These are phyloP conservation scores for Eucalyptus fibrosa DNA, from an alignment of 345 rosid species.

Conservation along the genomic window DNA sequence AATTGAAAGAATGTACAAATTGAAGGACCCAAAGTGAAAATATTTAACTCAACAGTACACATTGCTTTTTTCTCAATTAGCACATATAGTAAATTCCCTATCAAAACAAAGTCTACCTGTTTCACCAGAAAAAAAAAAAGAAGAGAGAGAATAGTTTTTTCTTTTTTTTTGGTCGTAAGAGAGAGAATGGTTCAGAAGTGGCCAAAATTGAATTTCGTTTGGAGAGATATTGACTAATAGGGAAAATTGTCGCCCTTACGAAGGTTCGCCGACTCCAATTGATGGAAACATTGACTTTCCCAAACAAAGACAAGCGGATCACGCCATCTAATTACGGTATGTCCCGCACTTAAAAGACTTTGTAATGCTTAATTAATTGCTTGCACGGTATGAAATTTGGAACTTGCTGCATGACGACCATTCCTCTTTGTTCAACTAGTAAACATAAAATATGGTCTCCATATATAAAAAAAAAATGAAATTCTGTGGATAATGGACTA, in stretches of 20 bases:
- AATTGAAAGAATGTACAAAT: background rate
- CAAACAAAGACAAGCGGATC: background rate
- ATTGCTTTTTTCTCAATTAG: background rate
- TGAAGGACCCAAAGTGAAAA: background rate
- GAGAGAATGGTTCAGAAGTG: background rate
- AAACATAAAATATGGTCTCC: background rate
- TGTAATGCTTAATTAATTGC: background rate
- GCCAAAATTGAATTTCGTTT: background rate
- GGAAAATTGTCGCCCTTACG: background rate
- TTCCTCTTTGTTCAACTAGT: background rate
- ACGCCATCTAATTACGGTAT: background rate
- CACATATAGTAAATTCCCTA: background rate
- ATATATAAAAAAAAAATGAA: background rate
- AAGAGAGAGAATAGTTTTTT: too few relatives aligned
- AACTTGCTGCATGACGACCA: too few relatives aligned
- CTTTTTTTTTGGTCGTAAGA: too few relatives aligned
- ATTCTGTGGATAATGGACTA: background rate
- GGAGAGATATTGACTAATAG: background rate
- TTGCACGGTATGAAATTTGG: too few relatives aligned
- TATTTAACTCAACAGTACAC: background rate
- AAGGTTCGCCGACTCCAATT: background rate
- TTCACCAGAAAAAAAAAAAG: background rate
- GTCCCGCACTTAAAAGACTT: background rate
- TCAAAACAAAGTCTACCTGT: background rate
- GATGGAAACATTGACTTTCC: background rate